A percentile compares a stretch with the other conserved stretches of the same genome.
Conservation (phyloP, 352 stramenopile genomes). For the Thraustochytrium striatum region DNA sequence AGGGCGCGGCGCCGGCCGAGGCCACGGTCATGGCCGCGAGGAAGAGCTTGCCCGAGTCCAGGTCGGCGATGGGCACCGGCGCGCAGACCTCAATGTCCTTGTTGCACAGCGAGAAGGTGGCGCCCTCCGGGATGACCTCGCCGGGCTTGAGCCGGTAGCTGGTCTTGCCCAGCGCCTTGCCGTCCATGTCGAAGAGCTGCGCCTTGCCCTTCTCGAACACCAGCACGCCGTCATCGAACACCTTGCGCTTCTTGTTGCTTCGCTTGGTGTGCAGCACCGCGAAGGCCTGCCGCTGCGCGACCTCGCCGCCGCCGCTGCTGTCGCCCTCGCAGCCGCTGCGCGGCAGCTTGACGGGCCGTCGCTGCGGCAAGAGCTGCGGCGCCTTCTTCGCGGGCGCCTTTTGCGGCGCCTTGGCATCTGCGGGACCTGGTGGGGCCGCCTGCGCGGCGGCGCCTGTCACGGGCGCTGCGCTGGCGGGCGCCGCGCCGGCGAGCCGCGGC, state of each 20-base stretch:
- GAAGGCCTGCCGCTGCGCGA: constrained; percentile 7
- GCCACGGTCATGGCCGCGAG: background rate
- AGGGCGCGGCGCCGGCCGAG: background rate
- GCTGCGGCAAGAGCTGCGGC: too few species aligned
- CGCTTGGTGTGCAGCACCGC: constrained; percentile 47
- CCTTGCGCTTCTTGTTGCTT: constrained; percentile 48
- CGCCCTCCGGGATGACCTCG: background rate
- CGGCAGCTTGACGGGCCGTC: background rate
- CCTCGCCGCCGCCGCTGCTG: background rate
- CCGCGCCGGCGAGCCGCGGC: too few species aligned
- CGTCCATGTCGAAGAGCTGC: constrained; percentile 48
- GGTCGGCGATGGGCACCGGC: constrained; percentile 8
- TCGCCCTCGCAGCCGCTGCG: background rate
- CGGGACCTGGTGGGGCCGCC: too few species aligned
- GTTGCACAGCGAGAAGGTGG: constrained; percentile 10
- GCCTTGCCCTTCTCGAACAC: constrained; percentile 43
- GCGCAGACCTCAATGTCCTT: constrained; percentile 37
- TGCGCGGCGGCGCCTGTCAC: too few species aligned
- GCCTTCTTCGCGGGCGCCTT: too few species aligned
- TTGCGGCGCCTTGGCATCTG: too few species aligned
- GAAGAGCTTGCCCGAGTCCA: constrained; percentile 48
- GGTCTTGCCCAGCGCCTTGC: constrained; percentile 44
- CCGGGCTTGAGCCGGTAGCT: constrained; percentile 20
- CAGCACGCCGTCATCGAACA: constrained; percentile 47
- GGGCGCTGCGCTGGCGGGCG: too few species aligned